These are phyloP conservation scores for Lactarius tabidus DNA, from an alignment of 768 basidiomycete species.

Conservation along the genomic window DNA sequence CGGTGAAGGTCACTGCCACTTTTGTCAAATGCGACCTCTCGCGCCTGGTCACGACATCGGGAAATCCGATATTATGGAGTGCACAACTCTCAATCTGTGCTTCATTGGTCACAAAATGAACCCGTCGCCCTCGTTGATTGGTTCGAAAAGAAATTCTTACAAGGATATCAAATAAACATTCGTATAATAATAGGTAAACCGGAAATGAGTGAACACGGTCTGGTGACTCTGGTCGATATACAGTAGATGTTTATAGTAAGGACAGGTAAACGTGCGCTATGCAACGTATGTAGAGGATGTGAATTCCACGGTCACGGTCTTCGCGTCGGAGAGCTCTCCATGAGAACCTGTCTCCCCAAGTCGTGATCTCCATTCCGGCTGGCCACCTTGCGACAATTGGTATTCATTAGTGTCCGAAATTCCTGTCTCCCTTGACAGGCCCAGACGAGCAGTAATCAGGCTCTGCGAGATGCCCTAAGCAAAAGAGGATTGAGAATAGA, in stretches of 20 bases:
- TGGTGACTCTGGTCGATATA: background rate
- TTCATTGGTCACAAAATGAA: background rate
- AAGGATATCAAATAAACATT: background rate
- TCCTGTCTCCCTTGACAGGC: slow-evolving; percentile 15
- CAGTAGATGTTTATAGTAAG: background rate
- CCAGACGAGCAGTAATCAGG: slow-evolving; percentile 29
- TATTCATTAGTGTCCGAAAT: background rate
- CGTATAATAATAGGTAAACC: too few species aligned
- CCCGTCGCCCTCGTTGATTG: background rate
- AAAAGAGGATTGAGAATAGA: too few species aligned
- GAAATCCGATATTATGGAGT: background rate
- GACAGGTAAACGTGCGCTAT: background rate
- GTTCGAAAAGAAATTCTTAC: background rate
- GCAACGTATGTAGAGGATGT: background rate
- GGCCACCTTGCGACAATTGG: background rate
- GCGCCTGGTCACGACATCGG: background rate
- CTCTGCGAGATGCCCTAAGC: slow-evolving; percentile 30
- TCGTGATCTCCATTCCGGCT: background rate
- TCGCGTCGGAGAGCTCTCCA: background rate
- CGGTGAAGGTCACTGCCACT: background rate
- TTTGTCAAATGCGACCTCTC: too few species aligned
- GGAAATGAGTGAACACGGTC: background rate
- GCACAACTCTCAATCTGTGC: background rate
- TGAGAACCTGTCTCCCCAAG: background rate
- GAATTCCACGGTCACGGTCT: background rate